Evolutionary conservation across 73 alveolate genomes (phyloP).

Genomic region (Paramecium biaurelia): DNA sequence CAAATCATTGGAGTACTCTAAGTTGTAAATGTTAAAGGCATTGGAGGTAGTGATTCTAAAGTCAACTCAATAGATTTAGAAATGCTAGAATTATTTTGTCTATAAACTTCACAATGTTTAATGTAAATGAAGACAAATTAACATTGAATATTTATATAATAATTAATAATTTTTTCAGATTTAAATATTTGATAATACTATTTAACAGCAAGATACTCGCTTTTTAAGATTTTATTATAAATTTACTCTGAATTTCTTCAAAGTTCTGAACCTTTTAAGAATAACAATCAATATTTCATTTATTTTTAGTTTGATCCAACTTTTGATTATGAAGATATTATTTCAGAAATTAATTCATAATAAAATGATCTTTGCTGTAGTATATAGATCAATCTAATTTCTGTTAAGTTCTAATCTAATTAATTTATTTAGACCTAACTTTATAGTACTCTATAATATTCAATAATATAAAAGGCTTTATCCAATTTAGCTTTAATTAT

Average conservation of each 20-base stretch:
- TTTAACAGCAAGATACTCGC: too few relatives aligned
- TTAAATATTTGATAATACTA: too few relatives aligned
- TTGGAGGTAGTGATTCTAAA: conserved; percentile 55
- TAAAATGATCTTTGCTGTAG: too few relatives aligned
- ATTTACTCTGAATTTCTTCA: too few relatives aligned
- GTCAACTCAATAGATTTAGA: conserved; percentile 68
- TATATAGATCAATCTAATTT: too few relatives aligned
- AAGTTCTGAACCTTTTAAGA: too few relatives aligned
- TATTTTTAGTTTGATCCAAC: too few relatives aligned
- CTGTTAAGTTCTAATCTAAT: too few relatives aligned
- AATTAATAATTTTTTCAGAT: background rate
- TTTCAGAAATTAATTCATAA: too few relatives aligned
- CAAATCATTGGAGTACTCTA: conserved; percentile 48
- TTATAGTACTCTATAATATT: background rate
- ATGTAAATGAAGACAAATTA: background rate
- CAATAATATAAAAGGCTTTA: background rate
- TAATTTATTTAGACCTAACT: background rate
- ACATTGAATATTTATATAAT: background rate
- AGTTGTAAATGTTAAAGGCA: conserved; percentile 68
- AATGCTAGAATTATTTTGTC: conserved; percentile 66
- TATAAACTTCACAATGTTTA: conserved; percentile 14
- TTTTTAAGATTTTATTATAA: too few relatives aligned
- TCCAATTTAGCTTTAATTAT: background rate
- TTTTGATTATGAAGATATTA: too few relatives aligned
- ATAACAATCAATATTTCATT: too few relatives aligned